Conservation (phyloP, 1,284 basidiomycete species). For the Wolfiporia cocos region DNA sequence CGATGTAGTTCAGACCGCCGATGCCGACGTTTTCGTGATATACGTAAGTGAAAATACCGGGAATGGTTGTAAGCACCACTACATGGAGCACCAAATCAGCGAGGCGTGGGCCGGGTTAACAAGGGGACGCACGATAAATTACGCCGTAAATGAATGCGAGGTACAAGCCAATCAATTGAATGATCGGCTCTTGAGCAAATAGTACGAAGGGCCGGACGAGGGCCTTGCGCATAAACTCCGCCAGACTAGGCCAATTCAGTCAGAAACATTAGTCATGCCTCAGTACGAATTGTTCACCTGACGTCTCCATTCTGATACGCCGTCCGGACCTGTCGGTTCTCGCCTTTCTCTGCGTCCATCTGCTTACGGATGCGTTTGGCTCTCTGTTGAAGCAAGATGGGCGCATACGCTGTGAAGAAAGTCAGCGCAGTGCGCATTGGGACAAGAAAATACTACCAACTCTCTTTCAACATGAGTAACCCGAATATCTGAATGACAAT, state of each 20-base stretch:
- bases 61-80: constrained; percentile 61
- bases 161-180: constrained; percentile 39
- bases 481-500: constrained; percentile 46
- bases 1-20: constrained; percentile 55
- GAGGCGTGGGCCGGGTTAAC: neutral
- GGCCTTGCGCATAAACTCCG: constrained; percentile 32
- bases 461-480: constrained; percentile 57
- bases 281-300: constrained; percentile 27
- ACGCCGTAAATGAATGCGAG: constrained; percentile 44
- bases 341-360: constrained; percentile 39
- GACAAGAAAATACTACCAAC: too few relatives aligned
- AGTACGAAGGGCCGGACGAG: constrained; percentile 44
- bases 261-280: neutral
- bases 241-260: constrained; percentile 28
- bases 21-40: constrained; percentile 50
- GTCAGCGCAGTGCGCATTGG: too few relatives aligned
- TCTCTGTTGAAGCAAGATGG: constrained; percentile 54
- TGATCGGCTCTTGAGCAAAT: constrained; percentile 41
- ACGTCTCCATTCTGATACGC: constrained; percentile 35
- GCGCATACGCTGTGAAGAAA: constrained; percentile 45
- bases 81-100: constrained; percentile 4
- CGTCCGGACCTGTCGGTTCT: constrained; percentile 32
- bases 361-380: constrained; percentile 44
- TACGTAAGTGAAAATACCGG: constrained; percentile 45
- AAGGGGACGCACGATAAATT: constrained; percentile 40